Evolutionary conservation across 805 yeast species (phyloP), one percentile per base, ranked within the genome.

Genomic region (Nematodospora valgi): DNA sequence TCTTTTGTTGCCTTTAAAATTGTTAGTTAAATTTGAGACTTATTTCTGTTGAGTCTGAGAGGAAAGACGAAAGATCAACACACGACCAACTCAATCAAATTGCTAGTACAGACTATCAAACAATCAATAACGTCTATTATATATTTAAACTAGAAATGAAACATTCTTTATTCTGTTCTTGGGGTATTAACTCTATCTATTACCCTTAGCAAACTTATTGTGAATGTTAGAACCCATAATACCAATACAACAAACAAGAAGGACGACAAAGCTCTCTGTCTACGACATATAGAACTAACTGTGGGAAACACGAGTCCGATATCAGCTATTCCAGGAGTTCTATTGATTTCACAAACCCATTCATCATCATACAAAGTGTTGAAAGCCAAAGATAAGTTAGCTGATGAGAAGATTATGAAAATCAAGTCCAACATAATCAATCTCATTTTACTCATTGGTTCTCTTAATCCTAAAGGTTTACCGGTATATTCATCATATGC

Each of bases 401-500:
- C 96, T 29, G 94, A 76, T 11, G 88, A 80, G 52, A 89, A 86
- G 15, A 91, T 88, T 43, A 93, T 86, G 58, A 93, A 87, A 21
- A 91, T 61, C 27, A 91, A 65, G 55, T 93, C 98, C 46, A 88
- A 66, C 67, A 88, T 66, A 41, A 91, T 76, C 39, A 91, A 71
- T 50, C 85, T 72, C 68, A 93, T 74, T 55, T 93, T 93, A 16
- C 84, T 86, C 40, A 76, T 66, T 0, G 97, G 94, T 42, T 86
- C 76, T 47, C 98, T 73, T 29, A 93, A 68, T 0, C 98, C 98
- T 32, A 93, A 58, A 0, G 98, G 98, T 53, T 86, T 83, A 10
- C 96, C 94, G 16, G 81, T 74, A 58, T 86, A 91, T 58, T 93
- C 98, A 58, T 93, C 98, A 50, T 78, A 80, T 2, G 95, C 79